Conservation (phyloP, 1,284 basidiomycete species). For the Volvariella volvacea region DNA sequence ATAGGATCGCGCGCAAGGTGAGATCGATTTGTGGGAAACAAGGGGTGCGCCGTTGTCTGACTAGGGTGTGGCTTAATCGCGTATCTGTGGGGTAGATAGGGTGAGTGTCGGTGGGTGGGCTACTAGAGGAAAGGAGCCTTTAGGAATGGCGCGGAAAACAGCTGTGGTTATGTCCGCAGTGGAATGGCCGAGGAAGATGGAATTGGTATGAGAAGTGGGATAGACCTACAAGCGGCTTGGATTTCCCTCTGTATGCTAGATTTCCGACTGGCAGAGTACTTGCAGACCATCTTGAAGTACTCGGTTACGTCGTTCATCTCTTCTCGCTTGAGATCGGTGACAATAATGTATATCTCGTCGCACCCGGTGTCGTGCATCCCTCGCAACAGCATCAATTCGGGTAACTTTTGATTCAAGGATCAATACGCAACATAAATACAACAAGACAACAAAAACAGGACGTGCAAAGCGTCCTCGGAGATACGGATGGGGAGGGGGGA, state of each 20-base stretch:
- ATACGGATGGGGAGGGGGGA: too few relatives aligned
- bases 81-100: slow-evolving; percentile 41
- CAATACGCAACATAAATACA: slow-evolving; percentile 3
- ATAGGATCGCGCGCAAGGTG: slow-evolving; percentile 60
- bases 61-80: slow-evolving; percentile 55
- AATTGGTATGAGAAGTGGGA: slow-evolving; percentile 3
- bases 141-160: neutral
- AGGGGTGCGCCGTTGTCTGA: slow-evolving; percentile 57
- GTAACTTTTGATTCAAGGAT: slow-evolving; percentile 38
- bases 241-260: slow-evolving; percentile 59
- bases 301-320: slow-evolving; percentile 74
- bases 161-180: slow-evolving; percentile 2
- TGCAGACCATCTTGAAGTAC: slow-evolving; percentile 67
- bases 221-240: slow-evolving; percentile 51
- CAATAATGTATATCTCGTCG: slow-evolving; percentile 69
- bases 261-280: slow-evolving; percentile 49
- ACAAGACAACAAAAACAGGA: too few relatives aligned
- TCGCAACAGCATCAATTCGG: slow-evolving; percentile 67
- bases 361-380: slow-evolving; percentile 74
- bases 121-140: slow-evolving; percentile 1
- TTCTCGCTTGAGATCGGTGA: slow-evolving; percentile 66
- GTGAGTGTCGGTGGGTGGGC: slow-evolving; percentile 4
- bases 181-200: slow-evolving; percentile 1
- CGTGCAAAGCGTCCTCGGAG: neutral
- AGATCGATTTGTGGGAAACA: slow-evolving; percentile 76